A percentile compares a stretch with the other conserved stretches of the same genome.
These are phyloP conservation scores for Phytophthora citricola DNA, from an alignment of 352 stramenopile species.

Conservation along the genomic window DNA sequence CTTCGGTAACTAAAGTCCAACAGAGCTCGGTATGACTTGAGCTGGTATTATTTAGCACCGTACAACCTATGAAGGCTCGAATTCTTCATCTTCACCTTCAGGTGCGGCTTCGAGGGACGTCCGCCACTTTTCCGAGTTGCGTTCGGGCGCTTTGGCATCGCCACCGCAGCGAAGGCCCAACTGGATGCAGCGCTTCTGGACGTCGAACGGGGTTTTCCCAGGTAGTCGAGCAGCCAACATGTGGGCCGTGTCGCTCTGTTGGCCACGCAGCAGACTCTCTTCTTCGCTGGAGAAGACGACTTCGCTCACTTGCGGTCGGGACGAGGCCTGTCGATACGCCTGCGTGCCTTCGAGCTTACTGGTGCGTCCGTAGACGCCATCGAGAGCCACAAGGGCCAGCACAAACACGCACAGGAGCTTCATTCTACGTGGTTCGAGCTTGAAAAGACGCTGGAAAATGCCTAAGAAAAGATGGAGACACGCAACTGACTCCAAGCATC, in stretches of 20 bases:
- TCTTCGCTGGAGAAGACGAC: constrained; percentile 56
- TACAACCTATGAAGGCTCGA: constrained; percentile 6
- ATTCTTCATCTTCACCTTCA: not conserved
- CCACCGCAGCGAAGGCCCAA: constrained; percentile 59
- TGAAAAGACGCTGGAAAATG: not conserved
- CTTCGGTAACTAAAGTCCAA: constrained; percentile 49
- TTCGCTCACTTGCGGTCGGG: constrained; percentile 28
- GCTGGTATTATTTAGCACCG: constrained; percentile 9
- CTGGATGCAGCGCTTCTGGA: constrained; percentile 63
- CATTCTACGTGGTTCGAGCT: no score
- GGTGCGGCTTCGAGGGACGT: constrained; percentile 3
- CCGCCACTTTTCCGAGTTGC: constrained; percentile 60
- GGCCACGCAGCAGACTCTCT: constrained; percentile 53
- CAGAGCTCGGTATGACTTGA: constrained; percentile 9
- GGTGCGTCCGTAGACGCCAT: constrained; percentile 19
- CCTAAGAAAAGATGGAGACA: not conserved
- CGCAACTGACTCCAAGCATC: not conserved
- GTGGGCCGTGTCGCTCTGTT: constrained; percentile 48
- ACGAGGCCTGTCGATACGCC: constrained; percentile 30
- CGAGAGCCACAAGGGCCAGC: constrained; percentile 5
- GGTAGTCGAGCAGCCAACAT: constrained; percentile 44
- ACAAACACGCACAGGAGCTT: not conserved
- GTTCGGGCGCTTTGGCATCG: constrained; percentile 31
- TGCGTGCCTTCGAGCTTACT: constrained; percentile 31
- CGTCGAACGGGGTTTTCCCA: constrained; percentile 43